Evolutionary conservation across 805 yeast species (phyloP).

Genomic region (Metschnikowia anglica): DNA sequence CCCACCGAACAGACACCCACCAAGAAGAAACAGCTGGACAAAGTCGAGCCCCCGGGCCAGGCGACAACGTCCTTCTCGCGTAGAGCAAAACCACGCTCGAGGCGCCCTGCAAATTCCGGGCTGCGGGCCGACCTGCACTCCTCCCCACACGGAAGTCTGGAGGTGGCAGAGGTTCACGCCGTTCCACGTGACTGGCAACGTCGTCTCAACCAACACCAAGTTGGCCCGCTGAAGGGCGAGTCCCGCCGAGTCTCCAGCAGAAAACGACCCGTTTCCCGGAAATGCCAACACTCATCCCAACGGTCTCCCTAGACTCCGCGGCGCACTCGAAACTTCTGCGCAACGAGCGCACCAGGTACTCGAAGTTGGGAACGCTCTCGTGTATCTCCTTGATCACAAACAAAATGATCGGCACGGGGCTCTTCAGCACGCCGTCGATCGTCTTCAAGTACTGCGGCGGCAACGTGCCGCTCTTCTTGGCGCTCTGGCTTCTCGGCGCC

Average conservation of each 20-base stretch:
- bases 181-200: conserved; percentile 10
- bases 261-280: neutral
- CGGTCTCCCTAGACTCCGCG: conserved; percentile 11
- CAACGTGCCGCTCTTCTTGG: conserved; percentile 35
- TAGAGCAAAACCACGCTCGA: too few relatives aligned
- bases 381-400: conserved; percentile 55
- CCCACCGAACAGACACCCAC: too few relatives aligned
- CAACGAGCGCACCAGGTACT: conserved; percentile 6
- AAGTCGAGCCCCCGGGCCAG: too few relatives aligned
- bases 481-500: conserved; percentile 38
- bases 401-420: conserved; percentile 74
- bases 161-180: conserved; percentile 1
- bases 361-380: conserved; percentile 27
- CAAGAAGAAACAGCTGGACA: too few relatives aligned
- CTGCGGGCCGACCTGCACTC: too few relatives aligned
- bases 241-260: too few relatives aligned
- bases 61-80: too few relatives aligned
- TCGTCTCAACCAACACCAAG: too few relatives aligned
- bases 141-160: too few relatives aligned
- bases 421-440: conserved; percentile 65
- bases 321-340: conserved; percentile 11
- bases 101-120: too few relatives aligned
- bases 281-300: conserved; percentile 17
- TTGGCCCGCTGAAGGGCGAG: too few relatives aligned
- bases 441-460: conserved; percentile 52